Conservation (phyloP, 2,329 filamentous ascomycete genomes). For the Albifimbria verrucaria region DNA sequence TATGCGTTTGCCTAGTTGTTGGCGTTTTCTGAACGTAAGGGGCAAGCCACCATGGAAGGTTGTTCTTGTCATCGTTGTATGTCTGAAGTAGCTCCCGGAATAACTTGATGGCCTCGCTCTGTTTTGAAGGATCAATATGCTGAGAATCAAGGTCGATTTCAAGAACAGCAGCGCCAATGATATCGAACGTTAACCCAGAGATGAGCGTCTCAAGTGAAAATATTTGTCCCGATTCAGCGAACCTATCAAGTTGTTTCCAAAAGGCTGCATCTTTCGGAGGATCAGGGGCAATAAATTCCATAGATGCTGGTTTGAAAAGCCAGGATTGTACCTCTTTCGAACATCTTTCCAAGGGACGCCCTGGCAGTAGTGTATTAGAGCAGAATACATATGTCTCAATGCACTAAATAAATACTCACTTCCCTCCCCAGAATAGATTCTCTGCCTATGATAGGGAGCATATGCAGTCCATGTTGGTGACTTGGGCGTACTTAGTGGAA, state of each 20-base stretch:
- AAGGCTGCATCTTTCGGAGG: slow-evolving; percentile 29
- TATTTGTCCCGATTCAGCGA: slow-evolving; percentile 18
- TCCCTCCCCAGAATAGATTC: slow-evolving; percentile 1
- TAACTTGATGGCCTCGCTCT: slow-evolving; percentile 1
- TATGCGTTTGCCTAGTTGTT: not conserved
- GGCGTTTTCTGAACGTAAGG: not conserved
- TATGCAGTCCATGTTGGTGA: slow-evolving; percentile 6
- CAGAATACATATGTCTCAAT: not conserved
- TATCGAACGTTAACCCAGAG: slow-evolving; percentile 33
- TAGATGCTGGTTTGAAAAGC: slow-evolving; percentile 34
- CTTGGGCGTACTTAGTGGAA: slow-evolving; percentile 29
- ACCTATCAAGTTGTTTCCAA: slow-evolving; percentile 11
- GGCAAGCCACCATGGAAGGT: slow-evolving; percentile 1
- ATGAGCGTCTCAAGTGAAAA: slow-evolving; percentile 25
- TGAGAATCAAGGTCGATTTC: slow-evolving; percentile 30
- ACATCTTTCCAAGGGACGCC: slow-evolving; percentile 13
- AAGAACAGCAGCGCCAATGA: slow-evolving; percentile 31
- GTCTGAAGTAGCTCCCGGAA: not conserved
- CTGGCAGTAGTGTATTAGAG: not conserved
- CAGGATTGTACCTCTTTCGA: slow-evolving; percentile 32
- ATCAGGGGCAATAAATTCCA: slow-evolving; percentile 30
- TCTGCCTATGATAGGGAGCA: slow-evolving; percentile 4
- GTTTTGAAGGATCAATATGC: slow-evolving; percentile 8
- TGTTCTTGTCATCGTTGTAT: not conserved
- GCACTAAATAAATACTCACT: not conserved